These are phyloP conservation scores for Suhomyces bribrorum DNA, from an alignment of 1,139 yeast genomes.

Conservation along the genomic window DNA sequence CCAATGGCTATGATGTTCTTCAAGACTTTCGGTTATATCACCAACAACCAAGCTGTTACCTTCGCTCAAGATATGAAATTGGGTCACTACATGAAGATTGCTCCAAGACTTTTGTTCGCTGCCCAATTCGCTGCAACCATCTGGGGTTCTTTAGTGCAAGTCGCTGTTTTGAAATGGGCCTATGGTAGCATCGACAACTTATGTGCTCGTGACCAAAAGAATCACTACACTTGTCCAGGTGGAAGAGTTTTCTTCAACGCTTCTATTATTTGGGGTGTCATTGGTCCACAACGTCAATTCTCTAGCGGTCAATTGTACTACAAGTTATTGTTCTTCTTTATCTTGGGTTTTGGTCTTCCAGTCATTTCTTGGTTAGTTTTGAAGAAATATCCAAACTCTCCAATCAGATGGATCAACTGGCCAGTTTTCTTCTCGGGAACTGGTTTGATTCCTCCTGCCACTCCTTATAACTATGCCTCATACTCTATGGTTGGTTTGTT, in stretches of 20 bases:
- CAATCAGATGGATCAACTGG: slow-evolving; percentile 47
- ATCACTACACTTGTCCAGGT: slow-evolving; percentile 44
- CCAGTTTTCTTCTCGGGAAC: slow-evolving; percentile 52
- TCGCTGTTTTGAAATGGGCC: slow-evolving; percentile 49
- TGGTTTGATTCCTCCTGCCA: slow-evolving; percentile 50
- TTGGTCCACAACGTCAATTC: slow-evolving; percentile 43
- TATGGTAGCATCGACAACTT: slow-evolving; percentile 45
- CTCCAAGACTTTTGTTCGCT: slow-evolving; percentile 47
- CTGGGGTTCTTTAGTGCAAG: slow-evolving; percentile 48
- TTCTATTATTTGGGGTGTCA: slow-evolving; percentile 51
- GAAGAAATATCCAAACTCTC: slow-evolving; percentile 49
- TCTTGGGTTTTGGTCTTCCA: slow-evolving; percentile 41
- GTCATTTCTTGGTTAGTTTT: slow-evolving; percentile 48
- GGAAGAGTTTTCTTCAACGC: slow-evolving; percentile 49
- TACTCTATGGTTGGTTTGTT: slow-evolving; percentile 38
- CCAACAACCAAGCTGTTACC: slow-evolving; percentile 56
- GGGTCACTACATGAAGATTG: slow-evolving; percentile 55
- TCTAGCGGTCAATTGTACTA: slow-evolving; percentile 42
- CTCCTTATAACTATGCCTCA: slow-evolving; percentile 45
- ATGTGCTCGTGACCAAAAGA: slow-evolving; percentile 46
- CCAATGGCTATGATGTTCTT: slow-evolving; percentile 51
- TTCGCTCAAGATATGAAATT: slow-evolving; percentile 56
- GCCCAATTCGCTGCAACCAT: slow-evolving; percentile 49
- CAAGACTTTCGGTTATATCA: slow-evolving; percentile 51
- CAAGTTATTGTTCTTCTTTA: slow-evolving; percentile 42